Evolutionary conservation across 768 basidiomycete species (phyloP).

Genomic region (Hypholoma sublateritium): DNA sequence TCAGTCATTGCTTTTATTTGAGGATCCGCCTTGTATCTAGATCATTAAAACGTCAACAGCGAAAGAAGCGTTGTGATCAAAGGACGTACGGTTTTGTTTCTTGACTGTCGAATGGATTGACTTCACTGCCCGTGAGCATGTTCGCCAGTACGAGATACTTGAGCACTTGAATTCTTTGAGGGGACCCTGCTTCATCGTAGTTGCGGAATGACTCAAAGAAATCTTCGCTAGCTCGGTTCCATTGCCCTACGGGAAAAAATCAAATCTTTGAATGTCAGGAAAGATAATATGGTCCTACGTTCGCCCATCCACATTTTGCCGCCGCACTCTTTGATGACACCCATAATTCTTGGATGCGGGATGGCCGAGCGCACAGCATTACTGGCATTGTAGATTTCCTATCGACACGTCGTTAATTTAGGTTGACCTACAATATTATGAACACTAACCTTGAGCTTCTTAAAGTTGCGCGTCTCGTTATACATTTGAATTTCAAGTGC

Average conservation of each 20-base stretch:
- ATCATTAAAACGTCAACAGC: neutral
- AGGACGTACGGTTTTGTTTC: conserved; percentile 93
- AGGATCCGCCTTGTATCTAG: conserved; percentile 90
- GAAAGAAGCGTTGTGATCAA: neutral
- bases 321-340: conserved; percentile 98
- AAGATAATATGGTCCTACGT: conserved; percentile 43
- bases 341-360: conserved; percentile 97
- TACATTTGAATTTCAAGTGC: conserved; percentile 99
- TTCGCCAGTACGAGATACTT: conserved; percentile 98
- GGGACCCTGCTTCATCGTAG: conserved; percentile 97
- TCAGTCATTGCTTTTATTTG: conserved; percentile 99
- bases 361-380: conserved; percentile 93
- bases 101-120: conserved; percentile 99
- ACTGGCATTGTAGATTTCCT: conserved; percentile 98
- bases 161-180: conserved; percentile 95
- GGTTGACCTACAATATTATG: neutral
- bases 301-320: conserved; percentile 99
- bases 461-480: conserved; percentile 92
- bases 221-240: conserved; percentile 95
- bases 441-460: conserved; percentile 80
- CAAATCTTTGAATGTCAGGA: neutral
- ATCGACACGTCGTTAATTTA: neutral
- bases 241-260: conserved; percentile 71
- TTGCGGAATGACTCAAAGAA: conserved; percentile 99
- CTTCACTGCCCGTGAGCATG: conserved; percentile 97